Percentiles rank a stretch among this genome's conserved stretches.
These are phyloP conservation scores for Knoxdaviesia capensis DNA, from an alignment of 2,329 filamentous ascomycete genomes.

Conservation along the genomic window DNA sequence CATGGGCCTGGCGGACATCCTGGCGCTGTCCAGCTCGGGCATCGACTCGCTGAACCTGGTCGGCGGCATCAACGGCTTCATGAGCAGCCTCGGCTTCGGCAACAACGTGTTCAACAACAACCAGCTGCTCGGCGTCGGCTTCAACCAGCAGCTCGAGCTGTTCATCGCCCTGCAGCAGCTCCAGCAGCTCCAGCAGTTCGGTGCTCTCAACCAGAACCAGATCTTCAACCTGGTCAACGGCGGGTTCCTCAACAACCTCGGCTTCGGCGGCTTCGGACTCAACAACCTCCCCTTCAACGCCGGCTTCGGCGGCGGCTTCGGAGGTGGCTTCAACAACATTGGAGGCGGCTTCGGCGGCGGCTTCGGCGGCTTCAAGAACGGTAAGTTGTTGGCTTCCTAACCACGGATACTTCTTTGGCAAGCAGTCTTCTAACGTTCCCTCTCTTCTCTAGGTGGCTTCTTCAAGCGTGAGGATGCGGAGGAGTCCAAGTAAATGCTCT, in stretches of 20 bases:
- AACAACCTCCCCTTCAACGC: slow-evolving; percentile 4
- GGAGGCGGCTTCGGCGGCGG: background rate
- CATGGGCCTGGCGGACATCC: background rate
- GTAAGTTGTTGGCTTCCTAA: no score
- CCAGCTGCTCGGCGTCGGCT: slow-evolving; percentile 10
- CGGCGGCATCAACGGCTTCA: slow-evolving; percentile 7
- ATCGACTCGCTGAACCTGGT: slow-evolving; percentile 2
- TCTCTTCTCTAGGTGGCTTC: no score
- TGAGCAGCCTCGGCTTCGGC: slow-evolving; percentile 9
- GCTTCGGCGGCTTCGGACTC: background rate
- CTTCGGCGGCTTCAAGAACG: background rate
- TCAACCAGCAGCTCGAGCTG: slow-evolving; percentile 9
- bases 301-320: background rate
- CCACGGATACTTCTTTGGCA: no score
- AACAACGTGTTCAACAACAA: slow-evolving; percentile 9
- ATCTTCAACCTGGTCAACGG: slow-evolving; percentile 6
- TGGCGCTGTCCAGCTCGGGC: background rate
- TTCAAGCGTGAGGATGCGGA: no score
- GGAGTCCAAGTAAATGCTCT: no score
- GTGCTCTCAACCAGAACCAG: slow-evolving; percentile 6
- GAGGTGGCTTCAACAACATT: background rate
- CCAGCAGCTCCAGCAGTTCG: slow-evolving; percentile 5
- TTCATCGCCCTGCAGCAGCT: slow-evolving; percentile 7
- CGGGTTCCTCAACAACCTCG: slow-evolving; percentile 2
- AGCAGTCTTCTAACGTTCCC: no score